Evolutionary conservation across 2,329 filamentous ascomycete genomes (phyloP).

Genomic region (Hypomyces rosellus): DNA sequence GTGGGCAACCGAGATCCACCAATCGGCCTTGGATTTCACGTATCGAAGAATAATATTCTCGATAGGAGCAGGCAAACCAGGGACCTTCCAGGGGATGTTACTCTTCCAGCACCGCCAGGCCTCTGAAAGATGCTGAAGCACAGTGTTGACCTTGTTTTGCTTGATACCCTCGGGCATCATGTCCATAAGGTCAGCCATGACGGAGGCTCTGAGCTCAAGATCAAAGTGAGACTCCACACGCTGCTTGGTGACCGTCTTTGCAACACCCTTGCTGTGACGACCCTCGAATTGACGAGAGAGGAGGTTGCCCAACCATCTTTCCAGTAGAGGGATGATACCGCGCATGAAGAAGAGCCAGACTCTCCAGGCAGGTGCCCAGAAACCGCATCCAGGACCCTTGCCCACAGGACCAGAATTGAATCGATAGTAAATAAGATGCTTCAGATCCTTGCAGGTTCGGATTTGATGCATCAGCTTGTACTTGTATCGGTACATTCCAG

Average conservation of each 20-base stretch:
- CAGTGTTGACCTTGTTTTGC: slow-evolving; percentile 98
- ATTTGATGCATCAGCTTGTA: slow-evolving; percentile 99
- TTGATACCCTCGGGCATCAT: slow-evolving; percentile 99
- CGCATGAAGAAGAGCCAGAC: slow-evolving; percentile 99
- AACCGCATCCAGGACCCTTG: slow-evolving; percentile 95
- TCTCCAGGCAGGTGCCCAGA: slow-evolving; percentile 98
- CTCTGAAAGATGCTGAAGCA: slow-evolving; percentile 93
- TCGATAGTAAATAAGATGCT: slow-evolving; percentile 98
- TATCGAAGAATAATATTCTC: slow-evolving; percentile 98
- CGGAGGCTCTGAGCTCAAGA: slow-evolving; percentile 90
- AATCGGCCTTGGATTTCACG: slow-evolving; percentile 98
- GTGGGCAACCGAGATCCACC: slow-evolving; percentile 99
- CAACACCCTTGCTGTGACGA: slow-evolving; percentile 96
- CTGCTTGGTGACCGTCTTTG: slow-evolving; percentile 98
- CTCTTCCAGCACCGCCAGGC: slow-evolving; percentile 99
- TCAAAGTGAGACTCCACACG: slow-evolving; percentile 98
- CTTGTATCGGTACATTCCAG: slow-evolving; percentile 99
- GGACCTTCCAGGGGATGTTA: slow-evolving; percentile 99
- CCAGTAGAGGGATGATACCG: slow-evolving; percentile 91
- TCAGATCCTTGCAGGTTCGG: slow-evolving; percentile 95
- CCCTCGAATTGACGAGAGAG: slow-evolving; percentile 97
- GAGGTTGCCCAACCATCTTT: slow-evolving; percentile 95
- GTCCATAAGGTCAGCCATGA: slow-evolving; percentile 98
- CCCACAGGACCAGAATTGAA: slow-evolving; percentile 97
- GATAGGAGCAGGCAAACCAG: slow-evolving; percentile 89